Base-by-base conservation (phyloP, 2,329 filamentous ascomycete genomes). In the Arthrocladium fulminans region DNA sequence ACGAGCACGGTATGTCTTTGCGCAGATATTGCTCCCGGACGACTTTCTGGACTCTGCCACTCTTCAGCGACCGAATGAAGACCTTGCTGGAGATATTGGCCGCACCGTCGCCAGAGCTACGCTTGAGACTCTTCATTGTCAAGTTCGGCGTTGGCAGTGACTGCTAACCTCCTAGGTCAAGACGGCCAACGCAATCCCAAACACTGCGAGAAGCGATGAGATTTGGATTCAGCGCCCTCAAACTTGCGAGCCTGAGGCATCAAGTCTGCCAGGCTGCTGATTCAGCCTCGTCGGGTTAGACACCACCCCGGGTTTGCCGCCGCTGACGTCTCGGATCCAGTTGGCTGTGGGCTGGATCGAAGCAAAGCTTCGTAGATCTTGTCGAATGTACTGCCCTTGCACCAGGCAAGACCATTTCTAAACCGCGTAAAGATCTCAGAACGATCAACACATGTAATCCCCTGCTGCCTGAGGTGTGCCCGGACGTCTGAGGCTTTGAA, bases 41-140 rank as follows among this genome's bases (percentile, higher is more conserved):
- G 62, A 98, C 94, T 75, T 98, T 98, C 68, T 97, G 92, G 51
- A 97, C 90, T 72, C 96, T 96, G 67, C 92, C 92, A 67, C 82
- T 92, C 68, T 87, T 89, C 41, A 90, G 94, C 22, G 92, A 96
- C 52, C 92, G 80, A 55, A 98, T 86, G 64, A 94, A 98, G 60
- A 94, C 81, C 71, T 97, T 98, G 77, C 85, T 96, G 25, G 88
- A 90, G 56, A 97, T 84, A 40, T 83, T 74, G 24, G 81, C 76
- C 48, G 72, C 68, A 3, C 73, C 71, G 53, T 79, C 76, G 43
- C 71, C 67, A 60, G 63, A 72, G 47, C 70, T 77, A 52, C 79
- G 71, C 62, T 81, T 80, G 49, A 83, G 66, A 58, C 79, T 83
- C 59, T 78, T 79, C 77, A 81, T 80, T 7, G 15, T 27, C 8